Conservation (phyloP, 352 stramenopile species). For the Phytophthora ohioensis region DNA sequence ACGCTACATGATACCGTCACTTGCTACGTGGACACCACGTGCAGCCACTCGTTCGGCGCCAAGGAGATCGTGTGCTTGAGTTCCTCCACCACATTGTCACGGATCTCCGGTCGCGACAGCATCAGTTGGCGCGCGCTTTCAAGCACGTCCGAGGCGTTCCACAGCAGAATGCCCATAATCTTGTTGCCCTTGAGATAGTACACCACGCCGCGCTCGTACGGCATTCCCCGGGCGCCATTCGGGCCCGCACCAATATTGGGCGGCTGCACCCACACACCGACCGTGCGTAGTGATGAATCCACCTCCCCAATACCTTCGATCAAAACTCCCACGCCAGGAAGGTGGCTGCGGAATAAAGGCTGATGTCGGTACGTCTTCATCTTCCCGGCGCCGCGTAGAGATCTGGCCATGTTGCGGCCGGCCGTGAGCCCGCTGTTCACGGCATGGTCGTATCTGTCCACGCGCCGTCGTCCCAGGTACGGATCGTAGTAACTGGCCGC, state of each 20-base stretch:
- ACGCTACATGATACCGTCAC: conserved; percentile 5
- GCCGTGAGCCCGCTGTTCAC: conserved; percentile 92
- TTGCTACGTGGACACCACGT: conserved; percentile 64
- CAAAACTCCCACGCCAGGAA: conserved; percentile 75
- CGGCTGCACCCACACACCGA: conserved; percentile 87
- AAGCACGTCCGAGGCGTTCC: conserved; percentile 90
- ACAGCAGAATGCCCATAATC: conserved; percentile 92
- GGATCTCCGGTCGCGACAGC: conserved; percentile 68
- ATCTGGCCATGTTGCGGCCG: conserved; percentile 88
- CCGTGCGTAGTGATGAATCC: conserved; percentile 73
- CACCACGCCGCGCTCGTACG: conserved; percentile 87
- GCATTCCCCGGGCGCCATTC: conserved; percentile 19
- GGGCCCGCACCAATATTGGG: conserved; percentile 20
- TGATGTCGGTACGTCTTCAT: conserved; percentile 92
- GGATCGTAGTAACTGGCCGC: conserved; percentile 92
- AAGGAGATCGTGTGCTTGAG: conserved; percentile 87
- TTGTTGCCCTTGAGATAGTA: conserved; percentile 93
- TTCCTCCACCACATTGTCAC: conserved; percentile 79
- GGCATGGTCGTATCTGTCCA: conserved; percentile 93
- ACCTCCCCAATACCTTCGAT: conserved; percentile 91
- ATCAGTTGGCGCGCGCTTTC: conserved; percentile 89
- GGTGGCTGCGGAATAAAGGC: conserved; percentile 86
- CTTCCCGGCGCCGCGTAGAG: conserved; percentile 47
- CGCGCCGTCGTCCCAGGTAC: conserved; percentile 85
- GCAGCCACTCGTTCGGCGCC: conserved; percentile 89